Base-by-base conservation (phyloP, 2,329 filamentous ascomycete genomes). In the Aspergillus brasiliensis region DNA sequence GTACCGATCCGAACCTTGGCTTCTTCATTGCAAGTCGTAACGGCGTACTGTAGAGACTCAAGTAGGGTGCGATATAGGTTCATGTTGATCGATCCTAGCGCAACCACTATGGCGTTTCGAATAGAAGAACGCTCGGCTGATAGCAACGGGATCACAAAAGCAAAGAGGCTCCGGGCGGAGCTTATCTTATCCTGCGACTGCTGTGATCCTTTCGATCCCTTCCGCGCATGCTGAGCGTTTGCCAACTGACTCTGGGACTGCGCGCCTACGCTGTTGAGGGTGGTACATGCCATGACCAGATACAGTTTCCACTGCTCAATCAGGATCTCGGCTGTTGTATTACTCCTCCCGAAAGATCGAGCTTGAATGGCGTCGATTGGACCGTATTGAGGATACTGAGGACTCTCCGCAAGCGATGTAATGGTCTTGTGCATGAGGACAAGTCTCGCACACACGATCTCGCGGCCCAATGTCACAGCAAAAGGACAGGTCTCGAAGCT, bases 221-320 rank as follows among this genome's bases (percentile, higher is more conserved):
- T 97, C 46, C 94, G 86, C 4, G 86, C 84, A 75, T 98, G 94
- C 64, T 96, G 90, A 38, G 83, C 83, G 62, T 84, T 84, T 11
- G 82, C 80, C 28, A 88, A 81, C 57, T 87, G 85, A 21, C 83
- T 82, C 62, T 84, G 81, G 34, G 81, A 82, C 58, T 86, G 82
- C 19, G 82, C 86, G 8, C 92, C 92, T 8, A 91, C 86, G 66
- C 95, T 95, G 38, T 91, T 93, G 58, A 99, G 82, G 0, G 95
- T 98, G 8, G 94, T 97, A 77, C 96, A 99, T 8, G 94, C 95
- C 78, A 99, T 97, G 57, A 97, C 93, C 25, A 99, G 83, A 74
- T 98, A 98, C 2, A 98, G 81, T 76, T 97, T 98, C 94, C 94
- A 99, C 73, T 99, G 95, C 75, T 98, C 96, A 60, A 99, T 87